Conservation (phyloP, 768 basidiomycete species). For the Sistotremastrum niveocremeum region DNA sequence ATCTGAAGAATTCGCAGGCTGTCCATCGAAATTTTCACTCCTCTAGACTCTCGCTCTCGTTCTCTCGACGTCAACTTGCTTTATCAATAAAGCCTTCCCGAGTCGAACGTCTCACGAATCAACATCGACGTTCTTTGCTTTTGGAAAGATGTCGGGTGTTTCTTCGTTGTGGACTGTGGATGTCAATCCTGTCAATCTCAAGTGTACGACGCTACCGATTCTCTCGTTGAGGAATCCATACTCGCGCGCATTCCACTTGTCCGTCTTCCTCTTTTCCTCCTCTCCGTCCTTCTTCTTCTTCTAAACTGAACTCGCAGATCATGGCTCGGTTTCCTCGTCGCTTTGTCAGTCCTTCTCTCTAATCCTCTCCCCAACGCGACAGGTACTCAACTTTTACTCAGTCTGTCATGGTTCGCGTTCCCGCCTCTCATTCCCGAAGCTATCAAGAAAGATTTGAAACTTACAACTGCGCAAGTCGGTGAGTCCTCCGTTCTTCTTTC, state of each 20-base stretch:
- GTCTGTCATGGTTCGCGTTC: constrained; percentile 42
- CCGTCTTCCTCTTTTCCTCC: constrained; percentile 9
- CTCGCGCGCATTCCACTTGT: constrained; percentile 37
- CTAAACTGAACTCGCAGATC: constrained; percentile 7
- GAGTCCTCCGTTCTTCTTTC: constrained; percentile 6
- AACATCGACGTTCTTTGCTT: too few species aligned
- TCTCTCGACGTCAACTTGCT: too few species aligned
- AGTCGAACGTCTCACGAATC: too few species aligned
- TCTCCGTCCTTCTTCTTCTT: background rate
- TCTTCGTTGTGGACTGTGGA: background rate
- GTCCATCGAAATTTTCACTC: too few species aligned
- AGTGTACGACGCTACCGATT: constrained; percentile 38
- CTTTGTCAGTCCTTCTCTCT: constrained; percentile 20
- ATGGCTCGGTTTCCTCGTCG: constrained; percentile 36
- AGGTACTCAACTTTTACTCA: background rate
- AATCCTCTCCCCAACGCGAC: too few species aligned
- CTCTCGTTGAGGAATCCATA: constrained; percentile 35
- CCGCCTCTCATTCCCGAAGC: constrained; percentile 45
- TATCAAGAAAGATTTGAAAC: constrained; percentile 37
- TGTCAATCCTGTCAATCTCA: constrained; percentile 38
- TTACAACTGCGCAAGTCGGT: constrained; percentile 33
- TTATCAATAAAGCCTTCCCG: too few species aligned
- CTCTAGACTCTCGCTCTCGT: too few species aligned
- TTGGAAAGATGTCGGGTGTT: too few species aligned
- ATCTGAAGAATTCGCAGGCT: too few species aligned